Conservation (phyloP, 2,329 filamentous ascomycete species). For the Colletotrichum agaves region DNA sequence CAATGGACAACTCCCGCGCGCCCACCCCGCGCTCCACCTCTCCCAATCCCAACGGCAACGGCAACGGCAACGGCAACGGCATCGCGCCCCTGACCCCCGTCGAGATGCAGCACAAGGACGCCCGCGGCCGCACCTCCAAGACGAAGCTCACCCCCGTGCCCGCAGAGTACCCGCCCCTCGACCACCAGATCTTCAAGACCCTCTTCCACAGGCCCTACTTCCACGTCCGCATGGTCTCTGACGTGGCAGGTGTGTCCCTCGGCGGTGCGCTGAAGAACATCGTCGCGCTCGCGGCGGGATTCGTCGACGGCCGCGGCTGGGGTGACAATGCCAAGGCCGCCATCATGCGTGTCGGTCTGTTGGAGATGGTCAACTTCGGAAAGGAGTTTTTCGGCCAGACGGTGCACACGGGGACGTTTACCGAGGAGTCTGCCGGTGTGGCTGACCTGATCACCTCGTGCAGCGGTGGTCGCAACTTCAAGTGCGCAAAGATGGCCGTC, state of each 20-base stretch:
- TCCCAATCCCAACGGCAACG: constrained; percentile 60
- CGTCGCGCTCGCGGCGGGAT: constrained; percentile 92
- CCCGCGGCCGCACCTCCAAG: constrained; percentile 73
- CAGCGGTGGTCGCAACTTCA: constrained; percentile 91
- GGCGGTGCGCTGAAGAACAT: constrained; percentile 97
- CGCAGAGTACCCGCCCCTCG: constrained; percentile 83
- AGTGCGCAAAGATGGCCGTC: constrained; percentile 89
- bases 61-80: constrained; percentile 57
- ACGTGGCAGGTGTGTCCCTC: constrained; percentile 96
- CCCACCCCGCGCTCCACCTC: constrained; percentile 67
- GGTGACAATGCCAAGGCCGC: constrained; percentile 99
- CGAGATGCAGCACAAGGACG: constrained; percentile 74
- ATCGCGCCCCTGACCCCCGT: constrained; percentile 52
- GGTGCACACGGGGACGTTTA: constrained; percentile 86
- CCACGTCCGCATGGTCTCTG: constrained; percentile 91
- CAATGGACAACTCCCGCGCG: constrained; percentile 80
- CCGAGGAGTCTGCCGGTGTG: constrained; percentile 94
- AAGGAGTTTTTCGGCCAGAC: constrained; percentile 91
- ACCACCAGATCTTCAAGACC: constrained; percentile 83
- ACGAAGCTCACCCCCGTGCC: constrained; percentile 81
- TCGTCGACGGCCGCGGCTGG: constrained; percentile 95
- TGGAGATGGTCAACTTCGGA: constrained; percentile 97
- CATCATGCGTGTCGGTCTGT: constrained; percentile 93
- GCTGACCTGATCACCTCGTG: constrained; percentile 96
- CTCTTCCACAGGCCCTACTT: constrained; percentile 98